Conservation (phyloP, 176 grass and related monocot genomes). For the Musa itinerans region DNA sequence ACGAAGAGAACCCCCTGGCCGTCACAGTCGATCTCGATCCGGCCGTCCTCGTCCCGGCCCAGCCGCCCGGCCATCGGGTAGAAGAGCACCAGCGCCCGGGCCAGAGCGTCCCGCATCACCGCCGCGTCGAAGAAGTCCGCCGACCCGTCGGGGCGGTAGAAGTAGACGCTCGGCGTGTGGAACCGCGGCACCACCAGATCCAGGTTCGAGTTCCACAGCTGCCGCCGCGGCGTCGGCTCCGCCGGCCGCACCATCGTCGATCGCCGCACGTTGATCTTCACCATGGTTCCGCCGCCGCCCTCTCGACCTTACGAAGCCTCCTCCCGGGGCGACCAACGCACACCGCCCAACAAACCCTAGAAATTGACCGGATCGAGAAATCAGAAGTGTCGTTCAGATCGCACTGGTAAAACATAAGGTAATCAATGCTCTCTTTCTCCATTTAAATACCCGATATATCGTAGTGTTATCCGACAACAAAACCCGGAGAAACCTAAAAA, state of each 20-base stretch:
- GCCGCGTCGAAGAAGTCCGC: constrained; percentile 53
- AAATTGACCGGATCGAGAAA: too few relatives aligned
- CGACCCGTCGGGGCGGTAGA: constrained; percentile 31
- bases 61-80: constrained; percentile 84
- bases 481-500: too few relatives aligned
- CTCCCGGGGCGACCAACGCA: too few relatives aligned
- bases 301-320: background rate
- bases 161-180: constrained; percentile 86
- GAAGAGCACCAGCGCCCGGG: constrained; percentile 53
- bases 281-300: background rate
- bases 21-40: constrained; percentile 75
- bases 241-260: constrained; percentile 68
- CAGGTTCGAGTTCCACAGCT: constrained; percentile 80
- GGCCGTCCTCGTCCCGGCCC: constrained; percentile 57
- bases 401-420: too few relatives aligned
- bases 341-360: too few relatives aligned
- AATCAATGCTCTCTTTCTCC: too few relatives aligned
- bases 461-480: too few relatives aligned
- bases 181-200: constrained; percentile 76
- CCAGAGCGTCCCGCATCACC: constrained; percentile 44
- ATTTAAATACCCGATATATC: too few relatives aligned
- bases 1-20: constrained; percentile 77
- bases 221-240: constrained; percentile 34
- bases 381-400: too few relatives aligned
- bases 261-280: constrained; percentile 45